A percentile compares a stretch with the other conserved stretches of the same genome.
These are phyloP conservation scores for Nematocida displodere DNA, from an alignment of 371 early-diverging fungal genomes.

Conservation along the genomic window DNA sequence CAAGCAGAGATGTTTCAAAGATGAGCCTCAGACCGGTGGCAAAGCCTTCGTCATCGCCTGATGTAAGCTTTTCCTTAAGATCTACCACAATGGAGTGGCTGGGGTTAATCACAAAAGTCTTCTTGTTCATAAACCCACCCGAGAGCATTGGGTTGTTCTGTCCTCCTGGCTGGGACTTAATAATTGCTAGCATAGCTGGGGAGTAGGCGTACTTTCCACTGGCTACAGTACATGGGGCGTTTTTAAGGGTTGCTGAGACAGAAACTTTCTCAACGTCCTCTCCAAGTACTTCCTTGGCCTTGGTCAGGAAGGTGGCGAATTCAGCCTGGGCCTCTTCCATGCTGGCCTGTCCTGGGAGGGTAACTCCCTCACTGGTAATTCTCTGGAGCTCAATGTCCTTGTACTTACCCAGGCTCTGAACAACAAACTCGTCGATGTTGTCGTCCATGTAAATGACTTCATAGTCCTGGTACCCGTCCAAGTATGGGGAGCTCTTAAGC, in stretches of 20 bases:
- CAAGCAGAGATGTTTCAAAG: slow-evolving; percentile 34
- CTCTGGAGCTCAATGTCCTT: slow-evolving; percentile 73
- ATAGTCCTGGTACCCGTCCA: slow-evolving; percentile 76
- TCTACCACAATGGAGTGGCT: slow-evolving; percentile 16
- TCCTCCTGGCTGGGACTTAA: slow-evolving; percentile 35
- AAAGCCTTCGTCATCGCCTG: slow-evolving; percentile 8
- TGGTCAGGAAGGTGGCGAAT: slow-evolving; percentile 69
- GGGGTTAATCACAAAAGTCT: slow-evolving; percentile 46
- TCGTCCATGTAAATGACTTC: slow-evolving; percentile 80
- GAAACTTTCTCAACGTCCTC: slow-evolving; percentile 43
- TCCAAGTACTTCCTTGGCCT: slow-evolving; percentile 70
- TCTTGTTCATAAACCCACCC: slow-evolving; percentile 40
- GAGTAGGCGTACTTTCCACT: slow-evolving; percentile 48
- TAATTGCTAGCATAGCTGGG: slow-evolving; percentile 51
- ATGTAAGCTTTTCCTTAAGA: slow-evolving; percentile 10
- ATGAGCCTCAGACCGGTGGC: background rate
- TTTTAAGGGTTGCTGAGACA: background rate
- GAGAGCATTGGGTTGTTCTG: background rate
- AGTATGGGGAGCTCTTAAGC: slow-evolving; percentile 73
- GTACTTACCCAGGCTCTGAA: slow-evolving; percentile 74
- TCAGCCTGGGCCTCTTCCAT: slow-evolving; percentile 70
- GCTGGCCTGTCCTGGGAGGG: slow-evolving; percentile 70
- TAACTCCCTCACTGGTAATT: slow-evolving; percentile 74
- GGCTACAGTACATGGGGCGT: slow-evolving; percentile 1
- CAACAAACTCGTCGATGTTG: slow-evolving; percentile 81